Base-by-base conservation (phyloP, 805 yeast species). In the Cyberlindnera euphorbiae region DNA sequence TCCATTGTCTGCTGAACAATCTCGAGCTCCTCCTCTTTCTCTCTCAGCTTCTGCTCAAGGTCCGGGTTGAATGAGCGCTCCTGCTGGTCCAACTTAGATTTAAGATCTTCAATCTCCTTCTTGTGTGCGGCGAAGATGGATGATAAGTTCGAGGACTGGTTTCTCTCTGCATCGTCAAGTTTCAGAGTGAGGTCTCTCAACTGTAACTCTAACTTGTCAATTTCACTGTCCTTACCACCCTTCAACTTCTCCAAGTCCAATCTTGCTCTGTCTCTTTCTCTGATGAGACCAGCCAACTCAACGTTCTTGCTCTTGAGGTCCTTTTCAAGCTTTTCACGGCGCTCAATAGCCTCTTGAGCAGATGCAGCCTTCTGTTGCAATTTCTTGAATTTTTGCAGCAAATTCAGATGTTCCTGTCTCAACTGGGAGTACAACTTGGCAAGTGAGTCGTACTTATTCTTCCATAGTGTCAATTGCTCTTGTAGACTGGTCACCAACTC, bases 361-460 rank as follows among this genome's bases (percentile, higher is more conserved):
- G 79, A 73, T 11, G 88, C 82, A 3, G 93, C 94, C 60, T 84
- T 85, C 47, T 86, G 84, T 61, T 87, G 94, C 31, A 81, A 70
- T 49, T 82, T 79, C 56, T 89, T 88, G 55, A 81, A 81, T 54
- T 81, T 82, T 34, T 82, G 70, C 54, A 89, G 69, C 38, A 88
- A 62, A 44, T 79, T 82, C 52, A 89, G 69, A 56, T 89, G 96
- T 60, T 89, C 97, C 60, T 85, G 94, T 55, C 97, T 81, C 49
- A 89, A 67, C 61, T 88, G 96, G 2, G 95, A 80, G 59, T 89
- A 89, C 46, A 89, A 67, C 53, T 86, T 86, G 6, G 96, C 96
- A 44, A 89, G 69, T 0, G 93, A 73, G 54, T 88, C 96, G 60
- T 89, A 89, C 63, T 89, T 89, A 36, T 75, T 75, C 44, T 84